These are phyloP conservation scores for Conringia planisiliqua DNA, from an alignment of 345 rosid genomes.

Conservation along the genomic window DNA sequence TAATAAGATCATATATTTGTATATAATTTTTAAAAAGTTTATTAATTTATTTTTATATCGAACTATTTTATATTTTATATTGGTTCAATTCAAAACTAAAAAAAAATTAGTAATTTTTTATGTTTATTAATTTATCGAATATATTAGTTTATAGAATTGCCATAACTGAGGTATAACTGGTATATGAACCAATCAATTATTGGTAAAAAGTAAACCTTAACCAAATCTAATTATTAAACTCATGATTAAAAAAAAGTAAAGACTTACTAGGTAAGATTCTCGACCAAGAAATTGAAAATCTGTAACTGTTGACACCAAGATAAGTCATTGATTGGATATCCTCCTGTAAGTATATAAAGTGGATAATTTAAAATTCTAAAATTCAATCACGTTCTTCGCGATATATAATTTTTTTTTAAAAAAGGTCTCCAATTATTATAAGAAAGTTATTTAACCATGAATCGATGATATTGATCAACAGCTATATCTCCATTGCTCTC, in stretches of 20 bases:
- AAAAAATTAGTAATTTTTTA: too few relatives aligned
- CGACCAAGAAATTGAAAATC: constrained; percentile 84
- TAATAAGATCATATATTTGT: too few relatives aligned
- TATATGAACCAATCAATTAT: too few relatives aligned
- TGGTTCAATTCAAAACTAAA: too few relatives aligned
- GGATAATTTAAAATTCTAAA: neutral
- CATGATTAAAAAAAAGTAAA: neutral
- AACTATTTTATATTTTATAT: too few relatives aligned
- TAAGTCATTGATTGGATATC: constrained; percentile 56
- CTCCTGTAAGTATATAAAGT: constrained; percentile 40
- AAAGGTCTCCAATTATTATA: neutral
- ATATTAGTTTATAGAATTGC: too few relatives aligned
- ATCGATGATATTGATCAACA: constrained; percentile 24
- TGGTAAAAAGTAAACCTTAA: too few relatives aligned
- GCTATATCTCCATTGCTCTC: constrained; percentile 27
- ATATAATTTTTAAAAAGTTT: too few relatives aligned
- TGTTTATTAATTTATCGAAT: too few relatives aligned
- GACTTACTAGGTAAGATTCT: constrained; percentile 71
- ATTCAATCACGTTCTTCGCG: neutral
- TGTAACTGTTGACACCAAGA: constrained; percentile 62
- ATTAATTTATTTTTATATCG: too few relatives aligned
- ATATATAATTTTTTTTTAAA: neutral
- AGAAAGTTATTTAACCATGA: constrained; percentile 1
- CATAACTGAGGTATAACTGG: too few relatives aligned
- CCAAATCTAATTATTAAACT: neutral